Conservation (phyloP, 306 rosid genomes). For the Cercis canadensis region DNA sequence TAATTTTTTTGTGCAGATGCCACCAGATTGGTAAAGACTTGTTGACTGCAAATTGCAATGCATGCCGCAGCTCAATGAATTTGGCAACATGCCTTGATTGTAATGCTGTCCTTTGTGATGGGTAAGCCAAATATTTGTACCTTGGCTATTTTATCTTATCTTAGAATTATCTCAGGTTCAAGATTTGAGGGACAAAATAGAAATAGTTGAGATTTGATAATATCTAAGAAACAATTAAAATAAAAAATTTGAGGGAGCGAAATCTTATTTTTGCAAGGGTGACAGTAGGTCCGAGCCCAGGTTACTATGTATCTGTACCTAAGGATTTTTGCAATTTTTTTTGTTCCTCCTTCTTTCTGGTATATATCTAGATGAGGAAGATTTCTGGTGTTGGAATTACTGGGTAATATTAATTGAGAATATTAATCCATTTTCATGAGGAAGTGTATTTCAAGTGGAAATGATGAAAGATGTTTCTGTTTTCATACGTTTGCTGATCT, state of each 20-base stretch:
- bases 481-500: not conserved
- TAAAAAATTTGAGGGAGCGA: too few species aligned
- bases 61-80: constrained; percentile 60
- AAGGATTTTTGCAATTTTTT: constrained; percentile 16
- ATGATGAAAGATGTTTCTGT: constrained; percentile 23
- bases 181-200: too few species aligned
- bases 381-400: constrained; percentile 14
- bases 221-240: too few species aligned
- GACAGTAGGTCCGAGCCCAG: not conserved
- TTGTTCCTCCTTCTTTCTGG: not conserved
- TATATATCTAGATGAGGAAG: constrained; percentile 6
- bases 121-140: constrained; percentile 54
- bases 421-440: constrained; percentile 5
- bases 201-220: too few species aligned
- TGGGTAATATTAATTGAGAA: constrained; percentile 6
- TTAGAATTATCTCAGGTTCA: constrained; percentile 3
- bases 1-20: constrained; percentile 64
- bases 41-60: constrained; percentile 62
- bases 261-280: too few species aligned
- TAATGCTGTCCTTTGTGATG: constrained; percentile 70
- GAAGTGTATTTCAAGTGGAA: constrained; percentile 20
- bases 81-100: constrained; percentile 88
- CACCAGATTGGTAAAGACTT: constrained; percentile 66
- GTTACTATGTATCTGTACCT: constrained; percentile 1
- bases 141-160: constrained; percentile 20